Conservation (phyloP, 805 yeast species). For the Kockiozyma suomiensis region DNA sequence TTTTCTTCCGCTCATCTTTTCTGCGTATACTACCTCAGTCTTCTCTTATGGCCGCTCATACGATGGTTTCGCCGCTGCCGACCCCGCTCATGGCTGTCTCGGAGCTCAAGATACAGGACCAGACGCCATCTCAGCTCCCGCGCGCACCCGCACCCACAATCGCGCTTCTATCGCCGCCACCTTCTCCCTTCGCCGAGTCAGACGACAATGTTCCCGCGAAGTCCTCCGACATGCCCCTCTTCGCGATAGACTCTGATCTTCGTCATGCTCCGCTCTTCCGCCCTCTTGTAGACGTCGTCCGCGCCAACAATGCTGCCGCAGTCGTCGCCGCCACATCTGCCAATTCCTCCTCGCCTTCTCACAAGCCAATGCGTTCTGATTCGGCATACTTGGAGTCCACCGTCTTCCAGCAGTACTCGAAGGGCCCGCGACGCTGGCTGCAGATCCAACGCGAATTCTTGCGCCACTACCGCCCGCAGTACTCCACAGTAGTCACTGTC, state of each 20-base stretch:
- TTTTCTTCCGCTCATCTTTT: background rate
- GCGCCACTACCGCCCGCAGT: constrained; percentile 18
- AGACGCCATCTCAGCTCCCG: background rate
- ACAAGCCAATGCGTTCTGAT: constrained; percentile 7
- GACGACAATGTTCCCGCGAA: constrained; percentile 1
- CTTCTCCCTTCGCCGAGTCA: constrained; percentile 21
- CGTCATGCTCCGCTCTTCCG: constrained; percentile 19
- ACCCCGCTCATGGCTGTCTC: constrained; percentile 25
- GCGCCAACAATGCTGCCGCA: constrained; percentile 1
- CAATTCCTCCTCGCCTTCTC: background rate
- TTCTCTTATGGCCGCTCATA: constrained; percentile 2
- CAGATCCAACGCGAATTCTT: constrained; percentile 22
- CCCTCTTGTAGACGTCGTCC: constrained; percentile 28
- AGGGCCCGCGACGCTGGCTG: constrained; percentile 29
- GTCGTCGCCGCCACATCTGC: background rate
- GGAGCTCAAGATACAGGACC: constrained; percentile 1
- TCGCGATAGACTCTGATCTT: constrained; percentile 4
- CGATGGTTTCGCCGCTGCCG: constrained; percentile 25
- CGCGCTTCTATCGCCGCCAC: constrained; percentile 30
- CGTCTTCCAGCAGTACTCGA: constrained; percentile 25
- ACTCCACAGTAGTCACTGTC: constrained; percentile 10
- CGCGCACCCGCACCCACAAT: constrained; percentile 1
- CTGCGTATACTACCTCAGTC: background rate
- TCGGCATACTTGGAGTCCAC: constrained; percentile 17
- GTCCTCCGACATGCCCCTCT: constrained; percentile 7